Evolutionary conservation across 108 stramenopile genomes (phyloP).

Genomic region (Discostella stelligeroides): DNA sequence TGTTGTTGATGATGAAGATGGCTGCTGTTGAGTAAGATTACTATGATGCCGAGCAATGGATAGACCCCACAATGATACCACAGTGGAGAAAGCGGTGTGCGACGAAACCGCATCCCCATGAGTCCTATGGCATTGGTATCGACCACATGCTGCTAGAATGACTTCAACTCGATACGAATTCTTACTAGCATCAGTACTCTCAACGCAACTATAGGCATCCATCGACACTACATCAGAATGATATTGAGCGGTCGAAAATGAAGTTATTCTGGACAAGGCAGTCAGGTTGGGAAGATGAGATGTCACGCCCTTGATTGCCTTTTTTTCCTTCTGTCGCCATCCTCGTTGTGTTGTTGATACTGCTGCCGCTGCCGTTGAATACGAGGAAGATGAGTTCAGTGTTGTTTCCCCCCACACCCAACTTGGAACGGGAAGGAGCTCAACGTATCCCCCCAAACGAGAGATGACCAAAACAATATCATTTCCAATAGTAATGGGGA

Average conservation of each 20-base stretch:
- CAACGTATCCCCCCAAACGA: slow-evolving; percentile 79
- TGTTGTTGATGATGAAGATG: background rate
- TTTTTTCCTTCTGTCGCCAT: slow-evolving; percentile 12
- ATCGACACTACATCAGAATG: slow-evolving; percentile 64
- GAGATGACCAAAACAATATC: slow-evolving; percentile 54
- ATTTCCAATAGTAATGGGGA: slow-evolving; percentile 32
- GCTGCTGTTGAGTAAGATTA: background rate
- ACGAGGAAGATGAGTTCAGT: slow-evolving; percentile 4
- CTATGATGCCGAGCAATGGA: slow-evolving; percentile 1
- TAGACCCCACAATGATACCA: slow-evolving; percentile 45
- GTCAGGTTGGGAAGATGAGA: slow-evolving; percentile 27
- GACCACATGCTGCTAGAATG: slow-evolving; percentile 70
- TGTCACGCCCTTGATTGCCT: background rate
- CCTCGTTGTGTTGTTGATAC: slow-evolving; percentile 16
- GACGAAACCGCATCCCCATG: background rate
- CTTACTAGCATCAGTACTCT: slow-evolving; percentile 6
- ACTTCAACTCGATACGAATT: slow-evolving; percentile 55
- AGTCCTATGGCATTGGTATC: background rate
- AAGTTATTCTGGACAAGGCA: slow-evolving; percentile 21
- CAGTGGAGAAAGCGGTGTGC: background rate
- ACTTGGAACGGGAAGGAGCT: slow-evolving; percentile 70
- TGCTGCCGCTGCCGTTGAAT: background rate
- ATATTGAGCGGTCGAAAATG: slow-evolving; percentile 60
- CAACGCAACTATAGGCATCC: slow-evolving; percentile 60
- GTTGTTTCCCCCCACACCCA: slow-evolving; percentile 53